These are phyloP conservation scores for Fusarium nanum DNA, from an alignment of 2,329 filamentous ascomycete species.

Conservation along the genomic window DNA sequence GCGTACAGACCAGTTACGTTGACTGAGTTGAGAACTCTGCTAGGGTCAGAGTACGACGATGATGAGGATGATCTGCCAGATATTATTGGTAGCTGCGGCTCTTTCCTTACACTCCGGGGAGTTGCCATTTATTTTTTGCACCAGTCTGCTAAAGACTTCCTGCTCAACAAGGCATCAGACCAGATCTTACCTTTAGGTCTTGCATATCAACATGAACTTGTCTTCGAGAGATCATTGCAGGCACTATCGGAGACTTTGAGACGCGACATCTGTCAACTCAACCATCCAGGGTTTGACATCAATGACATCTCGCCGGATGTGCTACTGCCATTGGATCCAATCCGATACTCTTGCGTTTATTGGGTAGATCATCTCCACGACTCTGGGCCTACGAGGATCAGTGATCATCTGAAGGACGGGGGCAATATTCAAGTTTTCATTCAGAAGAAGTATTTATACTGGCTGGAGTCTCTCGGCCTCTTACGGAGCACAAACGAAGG, in stretches of 20 bases:
- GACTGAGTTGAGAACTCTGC: fast-evolving
- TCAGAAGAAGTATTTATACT: not conserved
- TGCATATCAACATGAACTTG: fast-evolving
- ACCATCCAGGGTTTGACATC: fast-evolving
- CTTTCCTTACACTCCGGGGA: fast-evolving
- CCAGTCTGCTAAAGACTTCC: fast-evolving
- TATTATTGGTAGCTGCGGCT: fast-evolving
- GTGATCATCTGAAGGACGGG: fast-evolving
- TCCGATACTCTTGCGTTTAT: not conserved
- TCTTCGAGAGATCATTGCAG: not conserved
- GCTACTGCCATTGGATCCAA: fast-evolving
- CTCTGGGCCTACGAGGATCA: not conserved
- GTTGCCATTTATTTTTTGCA: fast-evolving
- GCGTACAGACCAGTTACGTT: not conserved
- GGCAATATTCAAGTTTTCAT: fast-evolving
- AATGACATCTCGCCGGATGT: fast-evolving
- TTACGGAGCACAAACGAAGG: fast-evolving
- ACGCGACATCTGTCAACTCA: not conserved
- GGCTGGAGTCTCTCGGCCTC: not conserved
- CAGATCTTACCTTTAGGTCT: not conserved
- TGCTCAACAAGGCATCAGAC: not conserved
- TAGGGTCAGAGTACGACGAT: fast-evolving
- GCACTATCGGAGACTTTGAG: not conserved
- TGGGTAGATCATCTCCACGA: not conserved
- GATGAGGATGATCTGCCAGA: fast-evolving